Evolutionary conservation across 371 early-diverging fungal species (phyloP), one percentile per base, ranked within the genome.

Genomic region (Rhizopus stolonifer): DNA sequence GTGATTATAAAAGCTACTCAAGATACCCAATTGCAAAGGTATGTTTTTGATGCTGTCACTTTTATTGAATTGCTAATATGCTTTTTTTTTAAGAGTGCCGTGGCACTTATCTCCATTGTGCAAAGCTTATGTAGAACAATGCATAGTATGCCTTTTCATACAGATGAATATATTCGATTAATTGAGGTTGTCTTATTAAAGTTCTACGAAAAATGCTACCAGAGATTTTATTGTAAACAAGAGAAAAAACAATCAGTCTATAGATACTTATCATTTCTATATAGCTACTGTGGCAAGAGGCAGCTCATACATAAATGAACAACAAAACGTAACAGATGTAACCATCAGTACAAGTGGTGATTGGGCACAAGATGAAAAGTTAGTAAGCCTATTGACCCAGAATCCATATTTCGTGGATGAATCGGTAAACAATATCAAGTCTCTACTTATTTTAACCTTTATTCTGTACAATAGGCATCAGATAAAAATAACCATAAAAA

Each of bases 331-430:
- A 0, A 52, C 69, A 2, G 69, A 74, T 54, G 60, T 69, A 52
- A 58, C 72, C 14, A 67, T 78, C 22, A 72, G 73, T 38, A 61
- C 66, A 2, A 89, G 92, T 67, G 89, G 88, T 23, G 82, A 79
- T 23, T 94, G 94, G 94, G 89, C 92, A 1, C 85, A 90, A 53
- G 83, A 89, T 50, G 82, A 81, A 24, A 89, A 83, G 24, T 57
- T 94, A 5, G 72, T 82, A 24, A 80, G 78, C 10, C 40, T 88
- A n/a, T 61, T 90, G 6, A 56, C 81, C 2, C 83, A 86, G 50
- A 85, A 86, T 58, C 79, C 88, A 3, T 78, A 74, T 44, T 79
- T 84, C 54, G 69, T 66, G 32, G 75, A 76, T 18, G 82, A 82
- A 26, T 65, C 56, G 8, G 72, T 67, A 61, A 58, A 56, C 14